Conservation (phyloP, 2,329 filamentous ascomycete genomes). For the Aspergillus fischeri region DNA sequence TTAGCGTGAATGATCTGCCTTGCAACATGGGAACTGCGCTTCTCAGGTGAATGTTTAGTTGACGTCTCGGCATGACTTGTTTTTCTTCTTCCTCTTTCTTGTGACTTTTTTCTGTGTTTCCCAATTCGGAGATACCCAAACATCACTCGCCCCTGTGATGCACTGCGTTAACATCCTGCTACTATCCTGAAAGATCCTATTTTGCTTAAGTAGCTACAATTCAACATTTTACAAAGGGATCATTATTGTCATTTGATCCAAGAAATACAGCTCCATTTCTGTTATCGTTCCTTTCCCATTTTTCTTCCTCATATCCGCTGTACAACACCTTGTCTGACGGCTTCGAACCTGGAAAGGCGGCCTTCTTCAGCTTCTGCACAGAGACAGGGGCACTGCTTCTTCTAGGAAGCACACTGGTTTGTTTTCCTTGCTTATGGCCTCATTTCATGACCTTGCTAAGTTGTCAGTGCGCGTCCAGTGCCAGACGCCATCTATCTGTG, state of each 20-base stretch:
- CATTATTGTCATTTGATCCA: neutral
- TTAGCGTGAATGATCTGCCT: neutral
- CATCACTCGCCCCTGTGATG: neutral
- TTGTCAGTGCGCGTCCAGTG: neutral
- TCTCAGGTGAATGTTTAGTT: neutral
- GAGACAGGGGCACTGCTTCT: no score
- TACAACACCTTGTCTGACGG: neutral
- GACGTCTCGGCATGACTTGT: neutral
- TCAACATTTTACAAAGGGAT: neutral
- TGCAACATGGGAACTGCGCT: neutral
- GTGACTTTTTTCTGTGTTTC: neutral
- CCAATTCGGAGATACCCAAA: constrained; percentile 3
- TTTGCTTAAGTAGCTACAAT: neutral
- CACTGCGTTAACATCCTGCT: neutral
- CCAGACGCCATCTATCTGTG: neutral
- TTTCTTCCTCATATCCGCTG: neutral
- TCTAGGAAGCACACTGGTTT: neutral
- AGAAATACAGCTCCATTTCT: neutral
- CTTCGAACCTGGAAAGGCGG: neutral
- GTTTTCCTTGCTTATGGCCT: neutral
- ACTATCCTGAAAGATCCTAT: neutral
- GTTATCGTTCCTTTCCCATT: constrained; percentile 1
- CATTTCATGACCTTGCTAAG: neutral
- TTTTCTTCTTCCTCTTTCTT: neutral
- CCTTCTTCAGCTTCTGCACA: no score